Base-by-base conservation (phyloP, 352 stramenopile genomes). In the Peronospora farinosa region DNA sequence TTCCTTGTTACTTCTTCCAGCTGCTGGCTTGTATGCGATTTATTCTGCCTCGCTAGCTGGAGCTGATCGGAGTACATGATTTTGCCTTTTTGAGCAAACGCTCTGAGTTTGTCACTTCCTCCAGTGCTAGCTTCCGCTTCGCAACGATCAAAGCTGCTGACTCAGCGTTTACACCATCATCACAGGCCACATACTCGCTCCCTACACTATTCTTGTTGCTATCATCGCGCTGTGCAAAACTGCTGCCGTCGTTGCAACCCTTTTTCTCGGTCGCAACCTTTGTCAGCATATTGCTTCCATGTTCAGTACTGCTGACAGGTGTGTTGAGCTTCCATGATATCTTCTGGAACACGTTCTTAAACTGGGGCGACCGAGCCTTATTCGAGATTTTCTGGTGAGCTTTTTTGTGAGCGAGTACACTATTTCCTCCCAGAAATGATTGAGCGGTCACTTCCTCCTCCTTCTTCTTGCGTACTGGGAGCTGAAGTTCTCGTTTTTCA, bases 341-440 rank as follows among this genome's bases (percentile, higher is more conserved):
- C 40, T 83, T 81, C 63, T 86, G 65, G 49, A 90, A 87, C 62
- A 90, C 80, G 51, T 63, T 82, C 60, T 90, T 90, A 40, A 78
- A 74, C 36, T 86, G 71, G 3, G 77, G 77, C 13, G 74, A 88
- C 37, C 54, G 50, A 38, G 40, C 45, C 21, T 70, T 74, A 50
- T 63, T 72, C 21, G 44, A 52, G 3, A 35, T 49, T 36, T 69
- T 72, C 27, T 65, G 40, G 10, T 63, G 69, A 32, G 67, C 48
- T 45, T 80, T 87, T 36, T 78, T 80, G 16, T 67, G 62, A 38
- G 62, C 57, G 12, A 72, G 50, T 16, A 76, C 48, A 3, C 53
- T 64, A 8, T 64, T 66, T 30, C 59, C 70, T n/a, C 63, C 57
- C 16, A 90, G 60, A 40, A 90, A 90, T 5, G 59, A 57, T 9